Base-by-base conservation (phyloP, 495 filamentous ascomycete genomes). In the Aspergillus ellipticus region DNA sequence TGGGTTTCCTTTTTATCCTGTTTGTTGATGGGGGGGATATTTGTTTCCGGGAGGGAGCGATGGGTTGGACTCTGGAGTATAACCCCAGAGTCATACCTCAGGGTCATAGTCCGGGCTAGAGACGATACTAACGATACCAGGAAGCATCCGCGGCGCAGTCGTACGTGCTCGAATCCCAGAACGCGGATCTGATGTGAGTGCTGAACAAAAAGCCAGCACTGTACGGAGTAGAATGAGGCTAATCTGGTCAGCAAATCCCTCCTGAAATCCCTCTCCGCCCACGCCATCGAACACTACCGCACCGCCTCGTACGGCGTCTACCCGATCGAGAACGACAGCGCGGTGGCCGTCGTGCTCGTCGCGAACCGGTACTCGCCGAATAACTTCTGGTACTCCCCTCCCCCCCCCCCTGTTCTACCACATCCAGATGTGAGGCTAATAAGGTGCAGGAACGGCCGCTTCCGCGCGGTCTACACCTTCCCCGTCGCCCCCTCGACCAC, bases 331-430 rank as follows among this genome's bases (percentile, higher is more conserved):
- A 76, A 87, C 63, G 87, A 93, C 71, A 79, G 83, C 19, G 80
- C 83, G 53, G 70, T 97, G 19, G 90, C 92, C 37, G 79, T 97
- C 62, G 69, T 94, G 51, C 79, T 96, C 49, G 91, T 96, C 37
- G 88, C 94, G 29, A 96, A 92, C 79, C 96, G 96, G 66, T 97
- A 97, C 79, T 94, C 89, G 60, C 95, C 95, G 6, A 89, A 89
- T 65, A 99, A 99, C 78, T 97, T 88, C 80, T 99, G 95, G 92
- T 92, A 53, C 28, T 1, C 17, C 13, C 28, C n/a, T 20, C 6
- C 0, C 21, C n/a, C 41, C 3, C 20, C 8, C 15, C 19, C 15
- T 42, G 10, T 28, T 24, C 49, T 10, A 39, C 46, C 19, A 19
- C 13, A 4, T n/a, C n/a, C 24, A 15, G 24, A 1, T 16, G 6